These are phyloP conservation scores for Naganishia randhawae DNA, from an alignment of 768 basidiomycete species.

Conservation along the genomic window DNA sequence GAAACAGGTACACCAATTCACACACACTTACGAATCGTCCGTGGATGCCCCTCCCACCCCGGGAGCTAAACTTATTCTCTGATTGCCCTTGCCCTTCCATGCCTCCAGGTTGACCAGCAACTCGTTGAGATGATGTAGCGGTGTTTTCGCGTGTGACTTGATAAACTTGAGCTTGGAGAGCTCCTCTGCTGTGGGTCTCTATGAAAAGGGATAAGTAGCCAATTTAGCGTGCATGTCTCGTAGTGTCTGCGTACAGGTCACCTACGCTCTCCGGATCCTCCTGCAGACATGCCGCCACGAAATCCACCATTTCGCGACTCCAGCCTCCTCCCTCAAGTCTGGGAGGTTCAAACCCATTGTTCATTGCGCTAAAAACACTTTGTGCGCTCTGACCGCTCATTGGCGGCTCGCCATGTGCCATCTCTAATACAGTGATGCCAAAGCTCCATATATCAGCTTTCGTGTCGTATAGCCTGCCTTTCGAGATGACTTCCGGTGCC, in stretches of 20 bases:
- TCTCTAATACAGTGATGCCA: conserved; percentile 92
- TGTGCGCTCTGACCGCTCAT: conserved; percentile 79
- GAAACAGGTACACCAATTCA: conserved; percentile 28
- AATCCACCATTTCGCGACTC: conserved; percentile 80
- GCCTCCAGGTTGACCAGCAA: conserved; percentile 72
- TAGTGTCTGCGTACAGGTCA: conserved; percentile 4
- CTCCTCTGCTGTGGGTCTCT: conserved; percentile 89
- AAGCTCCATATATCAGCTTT: conserved; percentile 99
- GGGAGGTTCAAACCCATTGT: conserved; percentile 71
- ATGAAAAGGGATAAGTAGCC: conserved; percentile 7
- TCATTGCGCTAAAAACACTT: conserved; percentile 84
- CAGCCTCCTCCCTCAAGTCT: conserved; percentile 72
- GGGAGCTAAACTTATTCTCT: conserved; percentile 66
- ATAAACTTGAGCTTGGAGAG: conserved; percentile 82
- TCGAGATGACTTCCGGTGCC: conserved; percentile 94
- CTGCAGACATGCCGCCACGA: conserved; percentile 74
- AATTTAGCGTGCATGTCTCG: background rate
- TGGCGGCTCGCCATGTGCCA: conserved; percentile 93
- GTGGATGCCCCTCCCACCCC: conserved; percentile 54
- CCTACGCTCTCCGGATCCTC: conserved; percentile 74
- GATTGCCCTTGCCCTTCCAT: conserved; percentile 65
- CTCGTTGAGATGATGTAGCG: conserved; percentile 70
- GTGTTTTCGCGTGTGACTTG: conserved; percentile 65
- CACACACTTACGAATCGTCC: conserved; percentile 54
- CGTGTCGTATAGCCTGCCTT: conserved; percentile 83